Conservation (phyloP, 2,329 filamentous ascomycete species). For the Pestalotiopsis sp. region DNA sequence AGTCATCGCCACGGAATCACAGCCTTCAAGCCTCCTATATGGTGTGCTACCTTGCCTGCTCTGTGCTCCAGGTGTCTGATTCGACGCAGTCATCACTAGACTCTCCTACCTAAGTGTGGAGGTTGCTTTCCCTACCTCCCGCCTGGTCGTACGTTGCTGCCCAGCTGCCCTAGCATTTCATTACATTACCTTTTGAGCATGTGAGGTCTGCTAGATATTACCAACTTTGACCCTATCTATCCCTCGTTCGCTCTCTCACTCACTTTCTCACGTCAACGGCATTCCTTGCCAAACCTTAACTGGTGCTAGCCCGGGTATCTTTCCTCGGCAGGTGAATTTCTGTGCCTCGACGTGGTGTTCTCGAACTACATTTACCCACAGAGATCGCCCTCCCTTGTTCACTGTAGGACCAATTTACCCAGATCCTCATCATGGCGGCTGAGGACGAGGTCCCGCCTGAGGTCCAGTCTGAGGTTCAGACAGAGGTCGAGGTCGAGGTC, state of each 20-base stretch:
- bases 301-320: not conserved
- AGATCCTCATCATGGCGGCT: slow-evolving; percentile 19
- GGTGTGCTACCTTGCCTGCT: not conserved
- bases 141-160: slow-evolving; percentile 8
- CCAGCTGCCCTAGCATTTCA: not conserved
- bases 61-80: not conserved
- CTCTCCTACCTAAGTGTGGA: not conserved
- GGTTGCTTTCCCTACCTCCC: not conserved
- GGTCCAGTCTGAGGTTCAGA: slow-evolving; percentile 17
- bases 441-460: not conserved
- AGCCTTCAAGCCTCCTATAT: not conserved
- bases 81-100: not conserved
- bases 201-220: not conserved
- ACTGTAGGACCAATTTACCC: not conserved
- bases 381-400: not conserved
- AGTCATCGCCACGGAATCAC: not conserved
- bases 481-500: slow-evolving; percentile 9
- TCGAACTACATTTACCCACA: not conserved
- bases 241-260: not conserved
- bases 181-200: not conserved
- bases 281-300: not conserved
- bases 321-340: not conserved
- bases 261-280: not conserved
- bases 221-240: not conserved
- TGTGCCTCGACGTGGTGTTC: not conserved